Base-by-base conservation (phyloP, 1,284 basidiomycete genomes). In the Mycena sp. region DNA sequence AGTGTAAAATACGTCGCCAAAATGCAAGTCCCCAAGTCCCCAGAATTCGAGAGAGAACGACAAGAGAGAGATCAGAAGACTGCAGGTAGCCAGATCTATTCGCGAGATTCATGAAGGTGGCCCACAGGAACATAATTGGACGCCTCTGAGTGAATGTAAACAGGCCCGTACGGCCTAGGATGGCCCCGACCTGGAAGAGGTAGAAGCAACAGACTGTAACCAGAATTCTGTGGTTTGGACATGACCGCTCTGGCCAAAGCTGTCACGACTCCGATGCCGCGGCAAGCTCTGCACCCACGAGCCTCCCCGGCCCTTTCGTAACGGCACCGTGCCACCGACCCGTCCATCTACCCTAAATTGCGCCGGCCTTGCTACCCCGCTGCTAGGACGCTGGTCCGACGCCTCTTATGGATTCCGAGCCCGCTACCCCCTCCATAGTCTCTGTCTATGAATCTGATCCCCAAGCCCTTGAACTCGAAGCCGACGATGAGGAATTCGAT, bases 401-500 rank as follows among this genome's bases (percentile, higher is more conserved):
- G 8, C 48, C 22, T 25, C 56, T 46, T 46, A 72, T 72, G 70
- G 71, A 72, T n/a, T 67, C 73, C 10, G 67, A 69, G 9, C 60
- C 73, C 41, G 60, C 61, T 34, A 30, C 64, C 9, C 65, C 71
- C 41, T 72, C 71, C 30, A 48, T 66, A 18, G 62, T 39, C 34
- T 65, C 70, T 25, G 59, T 48, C 41, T 50, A n/a, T 50, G 48
- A 50, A 22, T 72, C 70, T 46, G 72, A 69, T n/a, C 67, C 67
- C 3, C 62, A 46, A 18, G 54, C 60, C 20, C 39, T 41, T 18
- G 64, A 64, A 38, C 38, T 59, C 38, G 59, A 66, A 22, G 48
- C 64, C 34, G 84, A 83, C 61, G 86, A 88, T 34, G 87, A 86
- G 57, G 88, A 89, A 73, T 81, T 87, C 69, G 88, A 89, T 83